These are phyloP conservation scores for Trametes gibbosa DNA, from an alignment of 768 basidiomycete species.

Conservation along the genomic window DNA sequence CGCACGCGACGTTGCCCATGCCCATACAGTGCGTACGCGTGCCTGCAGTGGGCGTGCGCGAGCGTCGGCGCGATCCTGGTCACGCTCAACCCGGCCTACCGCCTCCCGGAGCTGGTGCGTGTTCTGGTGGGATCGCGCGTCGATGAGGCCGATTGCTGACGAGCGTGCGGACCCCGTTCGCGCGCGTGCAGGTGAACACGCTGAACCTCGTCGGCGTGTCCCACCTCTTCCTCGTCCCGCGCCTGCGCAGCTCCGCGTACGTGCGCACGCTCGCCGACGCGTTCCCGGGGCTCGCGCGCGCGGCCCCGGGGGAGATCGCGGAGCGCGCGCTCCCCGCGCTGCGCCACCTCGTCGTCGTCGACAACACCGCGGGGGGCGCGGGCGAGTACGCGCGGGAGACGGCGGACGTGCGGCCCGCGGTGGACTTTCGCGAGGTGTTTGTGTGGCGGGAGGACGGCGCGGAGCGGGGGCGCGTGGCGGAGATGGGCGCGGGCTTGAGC, in stretches of 20 bases:
- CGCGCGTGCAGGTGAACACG: conserved; percentile 47
- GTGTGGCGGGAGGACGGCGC: conserved; percentile 59
- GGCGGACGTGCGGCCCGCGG: conserved; percentile 44
- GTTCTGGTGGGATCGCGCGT: too few relatives aligned
- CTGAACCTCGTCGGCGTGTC: conserved; percentile 63
- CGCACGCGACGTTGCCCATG: too few relatives aligned
- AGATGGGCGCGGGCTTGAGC: conserved; percentile 39
- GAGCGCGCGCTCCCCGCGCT: conserved; percentile 59
- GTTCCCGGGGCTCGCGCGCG: conserved; percentile 54
- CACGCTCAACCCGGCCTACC: conserved; percentile 82
- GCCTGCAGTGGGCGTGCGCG: conserved; percentile 86
- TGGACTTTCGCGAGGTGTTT: conserved; percentile 72
- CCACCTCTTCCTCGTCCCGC: conserved; percentile 72
- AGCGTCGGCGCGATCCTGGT: conserved; percentile 80
- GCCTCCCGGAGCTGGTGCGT: conserved; percentile 65
- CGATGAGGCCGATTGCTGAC: too few relatives aligned
- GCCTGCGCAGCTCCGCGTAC: conserved; percentile 63
- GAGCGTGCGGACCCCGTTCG: too few relatives aligned
- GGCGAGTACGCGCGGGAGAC: conserved; percentile 41
- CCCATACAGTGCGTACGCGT: conserved; percentile 69
- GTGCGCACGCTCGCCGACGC: conserved; percentile 55
- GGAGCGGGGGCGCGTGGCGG: conserved; percentile 43
- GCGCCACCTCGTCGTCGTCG: conserved; percentile 62
- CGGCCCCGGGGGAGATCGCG: conserved; percentile 51
- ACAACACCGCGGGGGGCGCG: conserved; percentile 45